Conservation (phyloP, 2,329 filamentous ascomycete species). For the Thyridium curvatum region DNA sequence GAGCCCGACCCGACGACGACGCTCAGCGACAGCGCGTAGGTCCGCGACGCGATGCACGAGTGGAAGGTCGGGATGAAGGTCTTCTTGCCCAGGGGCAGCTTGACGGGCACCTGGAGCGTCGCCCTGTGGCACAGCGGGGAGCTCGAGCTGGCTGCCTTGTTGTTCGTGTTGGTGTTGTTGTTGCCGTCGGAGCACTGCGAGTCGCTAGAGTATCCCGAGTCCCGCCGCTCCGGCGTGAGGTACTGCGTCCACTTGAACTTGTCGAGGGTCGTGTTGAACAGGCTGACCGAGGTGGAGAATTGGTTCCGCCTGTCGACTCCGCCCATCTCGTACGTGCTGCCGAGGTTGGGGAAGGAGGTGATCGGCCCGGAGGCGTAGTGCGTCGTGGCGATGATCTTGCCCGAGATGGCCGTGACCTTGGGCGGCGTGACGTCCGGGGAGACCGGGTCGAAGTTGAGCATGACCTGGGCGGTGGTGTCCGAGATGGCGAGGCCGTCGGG, state of each 20-base stretch:
- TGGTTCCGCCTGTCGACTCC: conserved; percentile 29
- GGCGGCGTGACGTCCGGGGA: conserved; percentile 37
- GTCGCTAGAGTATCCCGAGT: conserved; percentile 48
- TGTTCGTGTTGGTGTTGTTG: no score
- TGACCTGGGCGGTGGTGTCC: conserved; percentile 34
- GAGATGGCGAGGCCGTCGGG: conserved; percentile 38
- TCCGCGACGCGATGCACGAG: conserved; percentile 48
- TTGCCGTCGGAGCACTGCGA: conserved; percentile 6
- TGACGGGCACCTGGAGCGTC: conserved; percentile 39
- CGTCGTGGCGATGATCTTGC: conserved; percentile 46
- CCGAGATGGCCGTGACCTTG: conserved; percentile 39
- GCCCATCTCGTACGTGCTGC: conserved; percentile 13
- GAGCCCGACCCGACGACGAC: conserved; percentile 32
- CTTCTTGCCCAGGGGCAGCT: conserved; percentile 38
- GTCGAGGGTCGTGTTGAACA: conserved; percentile 29
- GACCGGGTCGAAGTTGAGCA: conserved; percentile 40
- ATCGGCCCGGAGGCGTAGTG: conserved; percentile 43
- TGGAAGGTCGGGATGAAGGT: conserved; percentile 52
- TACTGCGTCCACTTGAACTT: conserved; percentile 34
- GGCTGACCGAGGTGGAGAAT: conserved; percentile 37
- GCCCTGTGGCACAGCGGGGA: conserved; percentile 32
- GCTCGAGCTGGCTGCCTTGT: conserved; percentile 2
- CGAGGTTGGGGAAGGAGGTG: conserved; percentile 42
- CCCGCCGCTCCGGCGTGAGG: conserved; percentile 30
- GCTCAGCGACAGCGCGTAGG: conserved; percentile 43